Evolutionary conservation across 208 protist species (phyloP), one percentile per base, ranked within the genome.

Genomic region (Crithidia bombi): DNA sequence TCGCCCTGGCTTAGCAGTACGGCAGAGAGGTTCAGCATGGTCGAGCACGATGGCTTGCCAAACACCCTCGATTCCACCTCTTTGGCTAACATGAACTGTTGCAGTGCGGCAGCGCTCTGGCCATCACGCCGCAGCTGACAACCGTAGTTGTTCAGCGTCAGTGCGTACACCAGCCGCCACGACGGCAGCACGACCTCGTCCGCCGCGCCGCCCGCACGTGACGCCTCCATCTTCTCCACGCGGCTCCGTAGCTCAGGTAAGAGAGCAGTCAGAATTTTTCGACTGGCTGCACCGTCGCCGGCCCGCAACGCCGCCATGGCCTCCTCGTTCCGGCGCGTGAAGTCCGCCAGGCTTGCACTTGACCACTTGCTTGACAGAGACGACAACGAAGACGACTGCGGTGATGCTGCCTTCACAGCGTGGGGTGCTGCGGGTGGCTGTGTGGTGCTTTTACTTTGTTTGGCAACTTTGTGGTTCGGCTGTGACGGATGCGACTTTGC

Each of bases 1-100:
- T 66, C 35, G 0, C 82, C 85, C 28, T 82, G 62, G 30, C 78
- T 80, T 32, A 96, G 82, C 11, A 94, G 72, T 9, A 94, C 87
- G 0, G 89, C 82, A 30, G 89, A 96, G 25, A 94, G 73, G 67
- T 94, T 96, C 56, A 96, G 62, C 87, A 96, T 91, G 0, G 91
- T 94, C 10, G 89, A 90, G 74, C 91, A 94, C 3, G 87, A 91
- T 11, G 89, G 83, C 32, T 83, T 81, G 19, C 89, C 91, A 54
- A 82, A 82, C 0, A 89, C 76, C 12, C 65, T 28, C n/a, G 51
- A 55, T 58, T 96, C 89, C n/a, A 89, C 74, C 32, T 83, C 75
- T 2, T 79, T 64, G 0, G 91, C 91, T 5, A 81, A 56, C 26
- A 78, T 41, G 5, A 96, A 70, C 28, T 71, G 82, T 11, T 46